phyloP scores from a whole-genome alignment of 805 yeast genomes.

The Jamesozyma hellenica region DNA sequence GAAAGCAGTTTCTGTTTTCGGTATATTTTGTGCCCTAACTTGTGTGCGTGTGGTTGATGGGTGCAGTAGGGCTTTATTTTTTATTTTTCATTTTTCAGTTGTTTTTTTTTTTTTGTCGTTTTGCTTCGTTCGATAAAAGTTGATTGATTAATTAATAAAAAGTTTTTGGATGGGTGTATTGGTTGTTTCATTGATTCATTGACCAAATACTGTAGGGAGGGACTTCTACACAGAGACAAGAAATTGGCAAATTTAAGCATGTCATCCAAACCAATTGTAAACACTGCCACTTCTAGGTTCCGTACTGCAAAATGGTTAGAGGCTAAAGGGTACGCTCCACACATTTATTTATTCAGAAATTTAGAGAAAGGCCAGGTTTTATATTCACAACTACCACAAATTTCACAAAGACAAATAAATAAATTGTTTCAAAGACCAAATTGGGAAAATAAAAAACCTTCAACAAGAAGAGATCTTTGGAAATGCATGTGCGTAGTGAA shows the following conservation, averaged over 20 bases:
- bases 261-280: not conserved
- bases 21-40: not conserved
- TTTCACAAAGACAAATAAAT: slow-evolving; percentile 41
- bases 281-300: slow-evolving; percentile 30
- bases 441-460: slow-evolving; percentile 81
- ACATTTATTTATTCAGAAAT: slow-evolving; percentile 73
- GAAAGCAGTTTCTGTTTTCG: not conserved
- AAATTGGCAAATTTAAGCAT: too few species aligned
- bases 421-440: slow-evolving; percentile 61
- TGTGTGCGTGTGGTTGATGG: not conserved
- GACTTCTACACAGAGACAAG: too few species aligned
- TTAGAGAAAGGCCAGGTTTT: slow-evolving; percentile 82
- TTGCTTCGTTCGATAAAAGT: too few species aligned
- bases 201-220: too few species aligned
- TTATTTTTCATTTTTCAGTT: too few species aligned
- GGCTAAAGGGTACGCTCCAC: slow-evolving; percentile 64
- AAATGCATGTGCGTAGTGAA: slow-evolving; percentile 78
- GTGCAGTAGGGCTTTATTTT: not conserved
- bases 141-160: too few species aligned
- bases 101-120: not conserved
- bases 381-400: slow-evolving; percentile 68
- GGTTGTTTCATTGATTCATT: too few species aligned
- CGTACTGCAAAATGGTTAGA: slow-evolving; percentile 51
- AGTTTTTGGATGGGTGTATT: too few species aligned
- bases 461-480: slow-evolving; percentile 80